Evolutionary conservation across 257 asterid genomes (phyloP).

Genomic region (Solanum pimpinellifolium): DNA sequence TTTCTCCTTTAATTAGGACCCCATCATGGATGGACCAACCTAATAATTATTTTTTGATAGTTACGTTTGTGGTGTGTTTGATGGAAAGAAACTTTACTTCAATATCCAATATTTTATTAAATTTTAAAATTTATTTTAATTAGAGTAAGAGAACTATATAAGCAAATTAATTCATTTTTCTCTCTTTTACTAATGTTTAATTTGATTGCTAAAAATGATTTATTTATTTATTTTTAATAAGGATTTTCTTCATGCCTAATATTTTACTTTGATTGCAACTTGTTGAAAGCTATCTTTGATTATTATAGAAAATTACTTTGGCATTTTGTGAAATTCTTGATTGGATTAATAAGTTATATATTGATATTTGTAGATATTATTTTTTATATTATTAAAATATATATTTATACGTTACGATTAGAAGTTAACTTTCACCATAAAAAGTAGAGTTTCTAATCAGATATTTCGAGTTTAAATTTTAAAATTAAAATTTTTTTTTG

Average conservation of each 20-base stretch:
- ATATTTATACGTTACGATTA: background rate
- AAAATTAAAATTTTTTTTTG: accelerated
- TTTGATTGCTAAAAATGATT: too few relatives aligned
- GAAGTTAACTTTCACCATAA: background rate
- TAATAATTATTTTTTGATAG: too few relatives aligned
- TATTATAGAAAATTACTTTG: too few relatives aligned
- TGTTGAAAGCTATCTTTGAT: background rate
- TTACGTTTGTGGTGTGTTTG: background rate
- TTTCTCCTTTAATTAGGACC: background rate
- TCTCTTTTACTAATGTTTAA: too few relatives aligned
- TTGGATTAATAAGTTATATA: background rate
- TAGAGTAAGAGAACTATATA: background rate
- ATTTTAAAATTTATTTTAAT: too few relatives aligned
- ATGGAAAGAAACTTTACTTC: background rate
- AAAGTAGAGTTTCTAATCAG: accelerated
- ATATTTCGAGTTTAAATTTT: accelerated
- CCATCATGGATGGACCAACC: background rate
- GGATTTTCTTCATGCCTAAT: background rate
- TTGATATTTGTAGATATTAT: too few relatives aligned
- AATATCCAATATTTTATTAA: too few relatives aligned
- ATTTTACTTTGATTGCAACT: background rate
- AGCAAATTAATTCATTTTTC: background rate
- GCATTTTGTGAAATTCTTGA: background rate
- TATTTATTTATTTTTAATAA: too few relatives aligned
- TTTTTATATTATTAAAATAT: background rate